phyloP scores from a whole-genome alignment of 2,329 filamentous ascomycete genomes.

The Aphanoascus verrucosus region DNA sequence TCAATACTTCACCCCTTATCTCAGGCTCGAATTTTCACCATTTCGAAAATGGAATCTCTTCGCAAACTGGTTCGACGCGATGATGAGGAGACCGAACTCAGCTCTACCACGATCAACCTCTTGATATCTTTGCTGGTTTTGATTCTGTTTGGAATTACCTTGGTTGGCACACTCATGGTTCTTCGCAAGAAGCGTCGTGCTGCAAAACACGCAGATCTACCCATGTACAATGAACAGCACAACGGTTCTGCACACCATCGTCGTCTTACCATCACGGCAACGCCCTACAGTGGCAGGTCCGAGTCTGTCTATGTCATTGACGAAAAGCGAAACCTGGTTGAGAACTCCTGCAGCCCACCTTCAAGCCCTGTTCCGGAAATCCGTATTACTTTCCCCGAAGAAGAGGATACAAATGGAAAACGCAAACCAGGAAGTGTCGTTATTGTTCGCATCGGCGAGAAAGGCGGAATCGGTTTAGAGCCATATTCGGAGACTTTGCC shows the following conservation, averaged over 20 bases:
- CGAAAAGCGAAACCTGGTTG: constrained; percentile 67
- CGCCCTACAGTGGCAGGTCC: constrained; percentile 45
- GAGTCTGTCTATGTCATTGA: constrained; percentile 67
- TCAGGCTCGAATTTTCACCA: neutral
- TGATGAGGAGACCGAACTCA: constrained; percentile 41
- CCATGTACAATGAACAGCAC: constrained; percentile 40
- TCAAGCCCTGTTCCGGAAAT: constrained; percentile 87
- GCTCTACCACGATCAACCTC: constrained; percentile 58
- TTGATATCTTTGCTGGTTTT: constrained; percentile 71
- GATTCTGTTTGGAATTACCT: constrained; percentile 58
- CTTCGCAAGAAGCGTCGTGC: constrained; percentile 57
- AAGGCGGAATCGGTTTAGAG: constrained; percentile 73
- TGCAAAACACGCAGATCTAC: constrained; percentile 40
- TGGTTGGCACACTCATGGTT: constrained; percentile 58
- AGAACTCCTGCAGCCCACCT: constrained; percentile 63
- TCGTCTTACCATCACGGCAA: constrained; percentile 47
- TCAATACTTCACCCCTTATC: neutral
- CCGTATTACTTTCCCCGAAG: constrained; percentile 94
- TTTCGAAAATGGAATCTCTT: constrained; percentile 31
- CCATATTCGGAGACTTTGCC: constrained; percentile 71
- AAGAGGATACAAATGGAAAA: constrained; percentile 67
- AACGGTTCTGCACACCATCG: constrained; percentile 40
- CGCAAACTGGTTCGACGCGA: constrained; percentile 43
- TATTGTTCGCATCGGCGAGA: constrained; percentile 81
- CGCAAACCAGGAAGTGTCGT: constrained; percentile 78